phyloP scores from a whole-genome alignment of 2,329 filamentous ascomycete species.

The Coleophoma cylindrospora region DNA sequence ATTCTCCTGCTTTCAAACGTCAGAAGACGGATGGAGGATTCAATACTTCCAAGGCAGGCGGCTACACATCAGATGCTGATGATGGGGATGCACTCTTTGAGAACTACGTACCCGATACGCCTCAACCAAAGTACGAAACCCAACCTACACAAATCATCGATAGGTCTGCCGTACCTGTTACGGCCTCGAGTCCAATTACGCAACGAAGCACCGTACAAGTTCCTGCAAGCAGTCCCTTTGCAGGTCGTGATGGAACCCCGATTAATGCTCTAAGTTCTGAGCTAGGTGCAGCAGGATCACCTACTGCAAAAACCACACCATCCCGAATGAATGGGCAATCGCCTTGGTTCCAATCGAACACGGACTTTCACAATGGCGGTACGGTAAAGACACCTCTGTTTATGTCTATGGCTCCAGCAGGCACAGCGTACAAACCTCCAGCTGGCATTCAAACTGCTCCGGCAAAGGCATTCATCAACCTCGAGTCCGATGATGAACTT shows the following conservation, averaged over 20 bases:
- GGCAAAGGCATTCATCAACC: constrained; percentile 37
- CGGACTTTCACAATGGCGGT: constrained; percentile 19
- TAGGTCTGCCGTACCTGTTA: constrained; percentile 20
- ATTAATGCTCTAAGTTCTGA: constrained; percentile 4
- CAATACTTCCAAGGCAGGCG: constrained; percentile 15
- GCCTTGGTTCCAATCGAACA: background rate
- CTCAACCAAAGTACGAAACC: constrained; percentile 26
- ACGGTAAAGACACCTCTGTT: constrained; percentile 33
- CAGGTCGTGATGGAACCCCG: constrained; percentile 8
- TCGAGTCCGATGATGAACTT: constrained; percentile 50
- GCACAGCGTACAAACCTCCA: constrained; percentile 62
- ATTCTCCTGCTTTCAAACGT: constrained; percentile 24
- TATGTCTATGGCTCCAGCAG: constrained; percentile 67
- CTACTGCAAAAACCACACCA: background rate
- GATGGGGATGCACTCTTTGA: constrained; percentile 42
- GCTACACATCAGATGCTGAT: constrained; percentile 34
- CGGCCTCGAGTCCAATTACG: constrained; percentile 5
- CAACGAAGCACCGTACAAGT: constrained; percentile 61
- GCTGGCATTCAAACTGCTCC: constrained; percentile 31
- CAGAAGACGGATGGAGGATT: constrained; percentile 26
- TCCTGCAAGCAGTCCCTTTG: constrained; percentile 74
- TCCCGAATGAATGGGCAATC: background rate
- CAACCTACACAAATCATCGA: constrained; percentile 35
- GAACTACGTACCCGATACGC: constrained; percentile 31
- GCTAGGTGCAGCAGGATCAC: constrained; percentile 5